These are phyloP conservation scores for Grigorovia transvaalensis DNA, from an alignment of 805 yeast genomes.

Conservation along the genomic window DNA sequence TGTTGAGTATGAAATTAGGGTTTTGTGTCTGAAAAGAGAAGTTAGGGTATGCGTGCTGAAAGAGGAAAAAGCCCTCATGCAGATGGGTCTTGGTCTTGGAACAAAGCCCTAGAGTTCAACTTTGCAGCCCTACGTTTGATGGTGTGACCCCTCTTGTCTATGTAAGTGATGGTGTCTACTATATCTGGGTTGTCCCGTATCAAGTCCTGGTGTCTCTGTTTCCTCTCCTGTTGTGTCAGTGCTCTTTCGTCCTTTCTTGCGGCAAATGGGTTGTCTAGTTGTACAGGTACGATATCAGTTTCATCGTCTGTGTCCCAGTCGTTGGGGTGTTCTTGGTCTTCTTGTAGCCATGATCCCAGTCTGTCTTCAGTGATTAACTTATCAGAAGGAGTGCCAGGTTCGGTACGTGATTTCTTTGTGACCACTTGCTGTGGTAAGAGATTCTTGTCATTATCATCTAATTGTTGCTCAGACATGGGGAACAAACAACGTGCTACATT, in stretches of 20 bases:
- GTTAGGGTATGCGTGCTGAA: no score
- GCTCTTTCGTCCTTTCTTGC: not conserved
- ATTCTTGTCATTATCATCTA: conserved; percentile 1
- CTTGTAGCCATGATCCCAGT: conserved; percentile 26
- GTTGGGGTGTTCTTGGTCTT: not conserved
- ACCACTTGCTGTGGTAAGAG: conserved; percentile 1
- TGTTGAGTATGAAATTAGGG: no score
- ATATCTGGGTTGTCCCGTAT: conserved; percentile 14
- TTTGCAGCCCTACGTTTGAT: conserved; percentile 18
- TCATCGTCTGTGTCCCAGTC: conserved; percentile 14
- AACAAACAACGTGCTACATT: conserved; percentile 21
- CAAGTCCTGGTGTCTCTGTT: conserved; percentile 8
- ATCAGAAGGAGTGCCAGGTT: conserved; percentile 30
- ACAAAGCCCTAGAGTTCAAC: conserved; percentile 25
- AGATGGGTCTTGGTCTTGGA: conserved; percentile 7
- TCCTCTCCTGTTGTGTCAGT: conserved; percentile 8
- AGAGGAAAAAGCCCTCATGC: no score
- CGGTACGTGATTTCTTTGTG: conserved; percentile 3
- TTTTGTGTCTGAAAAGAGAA: no score
- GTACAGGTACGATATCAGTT: conserved; percentile 3
- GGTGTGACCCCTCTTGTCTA: conserved; percentile 28
- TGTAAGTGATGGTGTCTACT: conserved; percentile 20
- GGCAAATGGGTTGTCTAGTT: conserved; percentile 14
- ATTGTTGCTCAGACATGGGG: conserved; percentile 7
- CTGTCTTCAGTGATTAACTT: conserved; percentile 25